These are phyloP conservation scores for Pleurotus tuber-regium DNA, from an alignment of 768 basidiomycete genomes.

Conservation along the genomic window DNA sequence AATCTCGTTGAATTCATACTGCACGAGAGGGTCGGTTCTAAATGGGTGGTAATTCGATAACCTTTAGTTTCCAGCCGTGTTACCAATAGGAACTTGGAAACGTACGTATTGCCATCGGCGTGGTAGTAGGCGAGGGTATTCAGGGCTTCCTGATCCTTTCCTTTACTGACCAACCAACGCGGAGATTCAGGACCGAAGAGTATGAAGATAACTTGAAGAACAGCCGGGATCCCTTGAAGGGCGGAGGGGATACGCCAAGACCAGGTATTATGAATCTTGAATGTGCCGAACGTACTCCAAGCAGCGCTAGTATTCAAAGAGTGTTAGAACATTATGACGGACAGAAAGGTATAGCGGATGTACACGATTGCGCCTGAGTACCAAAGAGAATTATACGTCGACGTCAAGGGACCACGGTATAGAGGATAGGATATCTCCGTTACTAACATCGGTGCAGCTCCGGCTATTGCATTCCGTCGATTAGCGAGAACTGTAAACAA, in stretches of 20 bases:
- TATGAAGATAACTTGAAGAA: conserved; percentile 32
- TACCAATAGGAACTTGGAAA: too few relatives aligned
- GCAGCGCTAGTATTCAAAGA: conserved; percentile 46
- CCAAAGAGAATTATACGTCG: conserved; percentile 83
- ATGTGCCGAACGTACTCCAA: conserved; percentile 82
- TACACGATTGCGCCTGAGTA: conserved; percentile 79
- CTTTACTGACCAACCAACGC: conserved; percentile 24
- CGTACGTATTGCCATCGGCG: conserved; percentile 42
- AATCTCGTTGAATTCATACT: conserved; percentile 51
- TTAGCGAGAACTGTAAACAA: neutral
- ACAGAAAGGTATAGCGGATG: conserved; percentile 24
- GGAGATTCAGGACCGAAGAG: conserved; percentile 39
- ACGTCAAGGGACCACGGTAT: conserved; percentile 77
- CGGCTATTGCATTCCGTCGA: conserved; percentile 34
- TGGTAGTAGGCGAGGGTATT: conserved; percentile 54
- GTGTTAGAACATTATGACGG: neutral
- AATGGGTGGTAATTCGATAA: conserved; percentile 30
- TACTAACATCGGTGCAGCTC: conserved; percentile 79
- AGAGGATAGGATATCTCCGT: conserved; percentile 81
- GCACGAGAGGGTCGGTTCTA: conserved; percentile 53
- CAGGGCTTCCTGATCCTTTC: conserved; percentile 44
- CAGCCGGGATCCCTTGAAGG: conserved; percentile 31
- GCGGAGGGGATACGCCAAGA: conserved; percentile 43
- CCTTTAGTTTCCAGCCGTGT: conserved; percentile 1
- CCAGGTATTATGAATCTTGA: conserved; percentile 65